These are phyloP conservation scores for Strobilomyces dryophilus DNA, from an alignment of 768 basidiomycete species.

Conservation along the genomic window DNA sequence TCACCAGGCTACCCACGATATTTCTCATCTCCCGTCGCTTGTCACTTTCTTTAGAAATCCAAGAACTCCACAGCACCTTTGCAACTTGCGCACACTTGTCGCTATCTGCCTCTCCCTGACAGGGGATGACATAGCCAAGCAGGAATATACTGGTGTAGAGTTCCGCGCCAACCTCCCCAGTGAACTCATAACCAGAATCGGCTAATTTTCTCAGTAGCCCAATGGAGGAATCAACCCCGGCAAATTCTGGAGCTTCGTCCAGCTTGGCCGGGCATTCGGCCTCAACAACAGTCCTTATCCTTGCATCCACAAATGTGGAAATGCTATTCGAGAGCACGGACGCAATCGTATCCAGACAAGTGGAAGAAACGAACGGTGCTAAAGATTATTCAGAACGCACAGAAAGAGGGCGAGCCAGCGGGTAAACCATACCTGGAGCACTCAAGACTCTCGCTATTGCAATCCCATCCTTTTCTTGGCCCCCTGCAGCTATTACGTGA, in stretches of 20 bases:
- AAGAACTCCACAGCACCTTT: constrained; percentile 30
- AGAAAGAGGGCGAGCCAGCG: neutral
- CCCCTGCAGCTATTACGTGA: neutral
- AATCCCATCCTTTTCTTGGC: neutral
- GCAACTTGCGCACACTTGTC: constrained; percentile 20
- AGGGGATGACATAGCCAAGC: constrained; percentile 18
- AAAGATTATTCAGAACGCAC: neutral
- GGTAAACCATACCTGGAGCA: constrained; percentile 12
- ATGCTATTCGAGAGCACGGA: constrained; percentile 16
- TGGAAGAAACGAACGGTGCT: constrained; percentile 22
- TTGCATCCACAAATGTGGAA: constrained; percentile 9
- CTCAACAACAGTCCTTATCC: constrained; percentile 12
- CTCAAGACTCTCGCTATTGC: constrained; percentile 12
- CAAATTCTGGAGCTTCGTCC: neutral
- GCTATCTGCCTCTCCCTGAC: constrained; percentile 4
- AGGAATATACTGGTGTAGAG: constrained; percentile 21
- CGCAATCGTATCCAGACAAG: constrained; percentile 15
- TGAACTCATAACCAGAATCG: constrained; percentile 19
- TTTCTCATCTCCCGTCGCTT: constrained; percentile 19
- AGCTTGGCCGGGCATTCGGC: neutral
- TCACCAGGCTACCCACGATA: constrained; percentile 34
- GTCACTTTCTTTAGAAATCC: constrained; percentile 13
- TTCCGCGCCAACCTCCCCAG: constrained; percentile 16
- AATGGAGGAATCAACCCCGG: constrained; percentile 3
- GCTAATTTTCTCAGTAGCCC: constrained; percentile 13